Evolutionary conservation across 495 filamentous ascomycete genomes (phyloP), one percentile per base, ranked within the genome.

Genomic region (Penicillium lagena): DNA sequence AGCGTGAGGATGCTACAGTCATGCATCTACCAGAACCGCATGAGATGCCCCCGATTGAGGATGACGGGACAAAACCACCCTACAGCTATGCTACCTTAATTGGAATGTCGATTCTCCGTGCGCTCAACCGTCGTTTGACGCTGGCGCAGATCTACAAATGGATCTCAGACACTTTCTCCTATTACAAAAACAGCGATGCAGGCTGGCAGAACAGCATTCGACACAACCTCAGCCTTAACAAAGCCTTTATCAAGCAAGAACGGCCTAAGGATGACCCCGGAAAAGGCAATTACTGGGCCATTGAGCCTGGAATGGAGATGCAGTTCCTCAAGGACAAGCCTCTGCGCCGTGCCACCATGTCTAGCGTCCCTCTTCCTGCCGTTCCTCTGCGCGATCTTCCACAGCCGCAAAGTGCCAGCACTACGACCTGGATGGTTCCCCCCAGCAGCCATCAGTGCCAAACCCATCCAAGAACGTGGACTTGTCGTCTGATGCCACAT

Each of bases 121-220:
- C 93, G 6, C 82, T 87, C 28, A 82, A 86, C 35, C 82, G 89
- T 15, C 82, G 86, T 33, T 70, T 98, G 39, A 96, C 93, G 2
- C 74, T 98, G 1, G 82, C 90, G n/a, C 90, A 96, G 59, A 98
- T 98, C 49, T 98, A 98, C 78, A 95, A 93, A 58, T 98, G 93
- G 93, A 97, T 98, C 46, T 89, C 88, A 1, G 89, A 97, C 58
- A 93, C 85, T 4, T 98, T 88, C 61, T 79, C 77, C 2, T 95
- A 87, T 63, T 98, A 96, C 69, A 82, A 81, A 44, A 78, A 80
- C 12, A 76, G 81, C 30, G 89, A 95, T 43, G 77, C 86, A 6
- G 91, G 93, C 22, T 98, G 93, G 93, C 90, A 96, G 66, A 98
- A 98, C 61, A 96, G 91, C 68, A 98, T 98, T 63, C 85, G 93